Base-by-base conservation (phyloP, 345 rosid genomes). In the Citrus cavaleriei region DNA sequence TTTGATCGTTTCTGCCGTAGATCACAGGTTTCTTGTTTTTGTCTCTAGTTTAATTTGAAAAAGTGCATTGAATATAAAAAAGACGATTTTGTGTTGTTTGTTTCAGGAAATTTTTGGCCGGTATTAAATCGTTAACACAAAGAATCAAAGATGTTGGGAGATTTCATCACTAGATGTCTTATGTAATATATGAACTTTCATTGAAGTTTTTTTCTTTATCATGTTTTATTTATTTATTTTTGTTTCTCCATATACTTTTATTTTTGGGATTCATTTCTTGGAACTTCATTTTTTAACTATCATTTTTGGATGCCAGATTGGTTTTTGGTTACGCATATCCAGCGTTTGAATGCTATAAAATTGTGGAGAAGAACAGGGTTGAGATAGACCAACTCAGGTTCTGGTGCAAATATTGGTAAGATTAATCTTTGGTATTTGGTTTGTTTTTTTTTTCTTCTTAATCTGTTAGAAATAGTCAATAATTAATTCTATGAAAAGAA, bases 331-430 rank as follows among this genome's bases (percentile, higher is more conserved):
- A 90, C 84, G 93, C 95, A 46, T 96, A 90, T 85, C 99, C 99
- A 6, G 99, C 97, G 22, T 89, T 94, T 34, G 97, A 89, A 83
- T 96, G 98, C 83, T 96, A 79, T 79, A 96, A 93, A 84, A 61
- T 90, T 32, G 90, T 94, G 54, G 99, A 96, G 94, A 92, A 88
- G 85, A 96, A 94, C 83, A 87, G 59, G 80, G 92, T 91, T 22
- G 88, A 91, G 27, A 89, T 89, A 69, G 97, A 90, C 46, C 93
- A 92, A 83, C 93, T 96, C 85, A 86, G 94, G 78, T 93, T 90
- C 77, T 96, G 99, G 99, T 94, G 99, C 78, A 91, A 94, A 84
- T 94, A 96, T 75, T 96, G 99, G 99, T 94, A 84, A 84, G 80
- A 10, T 59, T 38, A 40, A 42, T 3, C 25, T 7, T 6, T 21